Base-by-base conservation (phyloP, 441 rosid genomes). In the Euphorbia corollata region DNA sequence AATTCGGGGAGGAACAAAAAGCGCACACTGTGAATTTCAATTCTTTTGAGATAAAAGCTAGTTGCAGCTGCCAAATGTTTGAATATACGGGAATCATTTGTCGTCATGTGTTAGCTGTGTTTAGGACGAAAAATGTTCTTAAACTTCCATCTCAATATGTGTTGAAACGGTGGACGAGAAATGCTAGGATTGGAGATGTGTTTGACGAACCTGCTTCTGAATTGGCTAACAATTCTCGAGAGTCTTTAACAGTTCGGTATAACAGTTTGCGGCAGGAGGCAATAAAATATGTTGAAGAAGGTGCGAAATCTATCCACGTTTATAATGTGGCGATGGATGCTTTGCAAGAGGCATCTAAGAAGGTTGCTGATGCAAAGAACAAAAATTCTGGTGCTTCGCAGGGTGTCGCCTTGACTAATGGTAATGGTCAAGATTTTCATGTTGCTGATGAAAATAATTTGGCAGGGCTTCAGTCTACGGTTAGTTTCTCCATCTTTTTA, bases 21-120 rank as follows among this genome's bases (percentile, higher is more conserved):
- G 86, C 85, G 43, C 86, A 83, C 63, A 71, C 74, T 64, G 94
- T 90, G 68, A 74, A 71, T 64, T 83, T 82, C 69, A 87, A 84
- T 74, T 81, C 85, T 68, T 67, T 80, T 66, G 90, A 83, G 76
- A 79, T 80, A 84, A 90, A 74, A 80, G 90, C 94, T 68, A 80
- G 71, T 69, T 90, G 96, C 79, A 90, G 89, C 76, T 90, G 96
- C 84, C 85, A 74, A 57, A 85, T 86, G 89, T 90, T 87, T 76
- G 88, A 89, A 74, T 83, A 82, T 74, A 79, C 84, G 0, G 96
- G 92, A 64, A 83, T 89, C 58, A 78, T 87, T 58, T 90, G 96
- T 55, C 82, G 96, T 63, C 96, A 90, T 65, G 57, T 86, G 69
- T 78, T 87, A 73, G 87, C 96, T 6, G 91, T 85, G 47, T 87